A percentile compares a stretch with the other conserved stretches of the same genome.
Conservation (phyloP, 1,284 basidiomycete genomes). For the Ustilago loliicola region DNA sequence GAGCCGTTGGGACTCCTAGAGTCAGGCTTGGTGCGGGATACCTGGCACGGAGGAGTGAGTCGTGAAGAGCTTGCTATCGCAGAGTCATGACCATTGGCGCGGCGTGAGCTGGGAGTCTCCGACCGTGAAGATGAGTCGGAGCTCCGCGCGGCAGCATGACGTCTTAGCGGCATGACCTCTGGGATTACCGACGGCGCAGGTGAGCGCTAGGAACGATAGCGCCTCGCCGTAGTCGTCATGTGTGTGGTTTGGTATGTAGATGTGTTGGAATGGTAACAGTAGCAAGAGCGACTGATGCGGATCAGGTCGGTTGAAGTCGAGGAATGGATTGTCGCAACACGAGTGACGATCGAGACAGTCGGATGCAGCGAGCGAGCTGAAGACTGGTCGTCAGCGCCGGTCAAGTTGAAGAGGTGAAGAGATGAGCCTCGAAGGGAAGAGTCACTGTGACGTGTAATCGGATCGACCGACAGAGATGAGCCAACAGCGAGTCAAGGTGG, state of each 20-base stretch:
- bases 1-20: background rate
- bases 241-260: constrained; percentile 5
- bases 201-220: constrained; percentile 14
- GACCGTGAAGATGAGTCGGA: background rate
- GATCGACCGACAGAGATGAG: background rate
- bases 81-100: background rate
- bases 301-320: background rate
- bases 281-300: background rate
- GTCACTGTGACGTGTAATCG: background rate
- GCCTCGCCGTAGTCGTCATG: constrained; percentile 21
- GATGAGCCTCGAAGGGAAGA: background rate
- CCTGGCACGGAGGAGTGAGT: constrained; percentile 5
- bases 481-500: background rate
- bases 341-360: too few relatives aligned
- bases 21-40: background rate
- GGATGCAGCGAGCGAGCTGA: too few relatives aligned
- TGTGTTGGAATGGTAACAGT: background rate
- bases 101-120: constrained; percentile 3
- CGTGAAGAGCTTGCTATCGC: constrained; percentile 23
- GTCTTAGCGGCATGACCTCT: constrained; percentile 34
- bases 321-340: background rate
- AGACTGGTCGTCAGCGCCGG: too few relatives aligned
- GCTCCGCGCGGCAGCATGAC: constrained; percentile 9
- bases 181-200: constrained; percentile 17
- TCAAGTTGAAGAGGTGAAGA: background rate